Conservation (phyloP, 371 early-diverging fungal genomes). For the Scutellospora calospora region DNA sequence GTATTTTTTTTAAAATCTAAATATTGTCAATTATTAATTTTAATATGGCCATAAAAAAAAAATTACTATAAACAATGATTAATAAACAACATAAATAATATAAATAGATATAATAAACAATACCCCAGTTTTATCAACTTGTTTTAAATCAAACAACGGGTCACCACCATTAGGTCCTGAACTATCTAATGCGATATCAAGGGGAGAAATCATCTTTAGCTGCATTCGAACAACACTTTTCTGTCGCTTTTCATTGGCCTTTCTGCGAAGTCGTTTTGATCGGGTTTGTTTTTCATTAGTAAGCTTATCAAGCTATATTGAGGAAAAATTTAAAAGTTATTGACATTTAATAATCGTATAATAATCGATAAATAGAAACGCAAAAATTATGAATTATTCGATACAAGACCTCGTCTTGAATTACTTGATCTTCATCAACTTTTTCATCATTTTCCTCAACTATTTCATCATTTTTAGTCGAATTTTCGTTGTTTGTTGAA, state of each 20-base stretch:
- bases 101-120: background rate
- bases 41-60: background rate
- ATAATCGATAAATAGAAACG: no score
- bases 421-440: conserved; percentile 65
- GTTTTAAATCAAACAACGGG: conserved; percentile 65
- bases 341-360: background rate
- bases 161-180: conserved; percentile 67
- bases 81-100: background rate
- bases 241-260: conserved; percentile 79
- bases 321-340: background rate
- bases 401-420: conserved; percentile 64
- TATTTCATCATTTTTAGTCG: conserved; percentile 54
- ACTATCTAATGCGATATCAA: conserved; percentile 86
- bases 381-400: no score
- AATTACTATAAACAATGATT: background rate
- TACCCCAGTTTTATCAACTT: conserved; percentile 63
- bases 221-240: conserved; percentile 88
- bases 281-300: conserved; percentile 67
- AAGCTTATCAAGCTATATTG: conserved; percentile 60
- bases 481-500: conserved; percentile 61
- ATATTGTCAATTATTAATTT: background rate
- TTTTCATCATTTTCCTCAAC: conserved; percentile 61
- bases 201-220: conserved; percentile 91
- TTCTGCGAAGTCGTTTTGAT: conserved; percentile 66
- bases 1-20: conserved; percentile 49